These are phyloP conservation scores for Coniochaeta sp. DNA, from an alignment of 2,329 filamentous ascomycete genomes.

Conservation along the genomic window DNA sequence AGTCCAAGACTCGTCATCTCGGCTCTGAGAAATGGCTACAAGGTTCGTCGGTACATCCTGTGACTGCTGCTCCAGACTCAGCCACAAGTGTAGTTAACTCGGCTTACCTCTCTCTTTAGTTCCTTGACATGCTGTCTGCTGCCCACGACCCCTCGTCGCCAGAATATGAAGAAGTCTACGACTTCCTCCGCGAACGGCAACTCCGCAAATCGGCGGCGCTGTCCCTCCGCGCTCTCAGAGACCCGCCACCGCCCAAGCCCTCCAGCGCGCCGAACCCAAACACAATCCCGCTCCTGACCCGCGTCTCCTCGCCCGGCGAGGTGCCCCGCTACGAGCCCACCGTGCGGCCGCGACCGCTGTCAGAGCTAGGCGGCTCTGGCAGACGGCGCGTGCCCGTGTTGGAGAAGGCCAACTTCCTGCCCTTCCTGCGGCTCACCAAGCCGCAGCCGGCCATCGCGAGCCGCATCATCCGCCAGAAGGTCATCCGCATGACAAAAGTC, in stretches of 20 bases:
- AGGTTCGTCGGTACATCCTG: conserved; percentile 28
- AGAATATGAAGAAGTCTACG: conserved; percentile 33
- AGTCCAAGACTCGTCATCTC: conserved; percentile 54
- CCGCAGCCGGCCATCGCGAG: conserved; percentile 55
- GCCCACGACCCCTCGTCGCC: conserved; percentile 27
- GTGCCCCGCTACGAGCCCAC: conserved; percentile 40
- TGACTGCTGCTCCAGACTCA: not conserved
- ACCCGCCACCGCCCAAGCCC: conserved; percentile 9
- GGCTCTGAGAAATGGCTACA: conserved; percentile 62
- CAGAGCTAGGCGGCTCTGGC: conserved; percentile 35
- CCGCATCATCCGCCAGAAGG: conserved; percentile 47
- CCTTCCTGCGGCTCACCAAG: conserved; percentile 61
- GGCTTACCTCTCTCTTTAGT: conserved; percentile 18
- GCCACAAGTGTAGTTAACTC: not conserved
- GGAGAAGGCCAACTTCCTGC: conserved; percentile 42
- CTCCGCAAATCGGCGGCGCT: conserved; percentile 14
- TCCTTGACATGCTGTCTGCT: conserved; percentile 31
- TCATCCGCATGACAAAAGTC: conserved; percentile 29
- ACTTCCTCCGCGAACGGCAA: conserved; percentile 28
- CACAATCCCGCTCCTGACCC: conserved; percentile 22
- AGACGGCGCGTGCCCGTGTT: conserved; percentile 52
- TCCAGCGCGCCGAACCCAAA: conserved; percentile 11
- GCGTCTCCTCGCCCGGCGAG: conserved; percentile 17
- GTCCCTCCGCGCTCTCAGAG: conserved; percentile 9
- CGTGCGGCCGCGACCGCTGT: conserved; percentile 38